Evolutionary conservation across 148 eudicot species (phyloP).

Genomic region (Rhododendron williamsianum): DNA sequence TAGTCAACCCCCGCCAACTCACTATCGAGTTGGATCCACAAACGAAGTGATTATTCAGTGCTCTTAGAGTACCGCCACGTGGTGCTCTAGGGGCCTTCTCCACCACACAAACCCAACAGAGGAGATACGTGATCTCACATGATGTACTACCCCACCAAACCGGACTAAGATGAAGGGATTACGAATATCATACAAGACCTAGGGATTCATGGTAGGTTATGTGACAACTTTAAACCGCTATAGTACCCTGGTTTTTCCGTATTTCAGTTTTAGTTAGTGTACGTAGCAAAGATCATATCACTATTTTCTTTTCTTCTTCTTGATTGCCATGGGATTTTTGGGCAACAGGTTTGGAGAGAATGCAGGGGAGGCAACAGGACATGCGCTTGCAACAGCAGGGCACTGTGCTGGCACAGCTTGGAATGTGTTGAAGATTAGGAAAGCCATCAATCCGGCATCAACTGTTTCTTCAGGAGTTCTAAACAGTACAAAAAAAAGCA

Average conservation of each 20-base stretch:
- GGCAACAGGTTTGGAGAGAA: constrained; percentile 65
- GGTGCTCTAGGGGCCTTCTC: not conserved
- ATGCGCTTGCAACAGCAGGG: constrained; percentile 81
- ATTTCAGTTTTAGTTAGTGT: not conserved
- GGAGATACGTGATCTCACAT: not conserved
- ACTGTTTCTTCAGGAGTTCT: constrained; percentile 36
- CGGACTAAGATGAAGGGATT: not conserved
- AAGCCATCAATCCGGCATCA: constrained; percentile 69
- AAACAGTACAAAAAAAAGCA: constrained; percentile 23
- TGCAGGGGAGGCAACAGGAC: constrained; percentile 80
- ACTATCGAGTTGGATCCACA: not conserved
- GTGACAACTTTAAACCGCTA: not conserved
- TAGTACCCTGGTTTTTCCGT: not conserved
- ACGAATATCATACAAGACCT: not conserved
- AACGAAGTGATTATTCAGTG: too few relatives aligned
- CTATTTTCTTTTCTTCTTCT: not conserved
- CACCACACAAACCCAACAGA: not conserved
- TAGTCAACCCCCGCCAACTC: not conserved
- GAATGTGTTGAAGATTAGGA: constrained; percentile 76
- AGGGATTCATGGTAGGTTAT: not conserved
- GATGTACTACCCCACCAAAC: not conserved
- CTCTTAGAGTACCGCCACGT: not conserved
- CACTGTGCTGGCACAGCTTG: constrained; percentile 76
- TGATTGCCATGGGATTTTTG: not conserved
- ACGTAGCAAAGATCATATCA: not conserved